Evolutionary conservation across 2,329 filamentous ascomycete genomes (phyloP).

Genomic region (Bimuria novae-zelandiae): DNA sequence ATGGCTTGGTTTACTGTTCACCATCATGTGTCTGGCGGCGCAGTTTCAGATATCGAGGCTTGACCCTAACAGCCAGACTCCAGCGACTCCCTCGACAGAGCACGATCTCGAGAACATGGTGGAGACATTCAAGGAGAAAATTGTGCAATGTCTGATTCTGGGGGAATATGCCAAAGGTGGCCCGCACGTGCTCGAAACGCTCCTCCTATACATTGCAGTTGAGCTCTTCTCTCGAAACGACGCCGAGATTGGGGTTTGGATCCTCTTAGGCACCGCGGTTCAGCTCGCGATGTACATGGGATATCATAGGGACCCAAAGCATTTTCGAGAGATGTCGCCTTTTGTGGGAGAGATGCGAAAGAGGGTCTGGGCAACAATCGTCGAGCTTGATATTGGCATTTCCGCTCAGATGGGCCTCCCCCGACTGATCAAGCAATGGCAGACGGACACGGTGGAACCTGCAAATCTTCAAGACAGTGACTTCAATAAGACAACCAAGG

Average conservation of each 20-base stretch:
- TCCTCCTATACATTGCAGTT: background rate
- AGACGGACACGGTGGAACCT: constrained; percentile 39
- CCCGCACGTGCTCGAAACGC: background rate
- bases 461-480: constrained; percentile 44
- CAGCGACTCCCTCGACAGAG: background rate
- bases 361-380: constrained; percentile 60
- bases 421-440: constrained; percentile 27
- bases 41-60: no score
- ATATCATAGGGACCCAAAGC: constrained; percentile 42
- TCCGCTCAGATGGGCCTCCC: constrained; percentile 40
- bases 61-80: no score
- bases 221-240: background rate
- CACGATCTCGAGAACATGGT: constrained; percentile 9
- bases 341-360: constrained; percentile 63
- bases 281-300: constrained; percentile 35
- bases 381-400: constrained; percentile 36
- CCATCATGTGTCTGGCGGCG: background rate
- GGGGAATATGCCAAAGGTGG: constrained; percentile 9
- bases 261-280: constrained; percentile 16
- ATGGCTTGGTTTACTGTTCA: background rate
- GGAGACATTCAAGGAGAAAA: constrained; percentile 14
- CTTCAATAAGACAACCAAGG: constrained; percentile 33
- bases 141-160: constrained; percentile 23
- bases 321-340: constrained; percentile 44
- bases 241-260: constrained; percentile 12